phyloP scores from a whole-genome alignment of 805 yeast genomes.

The Pichia insulana region DNA sequence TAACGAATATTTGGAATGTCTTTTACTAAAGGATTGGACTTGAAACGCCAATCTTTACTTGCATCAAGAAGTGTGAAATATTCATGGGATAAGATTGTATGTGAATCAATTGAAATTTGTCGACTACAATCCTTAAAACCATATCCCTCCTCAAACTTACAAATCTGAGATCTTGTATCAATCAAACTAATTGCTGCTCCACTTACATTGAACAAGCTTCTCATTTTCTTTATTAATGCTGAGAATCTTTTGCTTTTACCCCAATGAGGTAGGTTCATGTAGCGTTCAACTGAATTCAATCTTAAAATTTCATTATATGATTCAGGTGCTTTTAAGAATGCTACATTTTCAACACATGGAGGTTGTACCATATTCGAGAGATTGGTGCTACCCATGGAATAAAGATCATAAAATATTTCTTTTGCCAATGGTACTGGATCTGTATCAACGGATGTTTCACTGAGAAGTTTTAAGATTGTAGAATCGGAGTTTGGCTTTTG shows the following conservation, averaged over 20 bases:
- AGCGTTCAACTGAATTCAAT: constrained; percentile 34
- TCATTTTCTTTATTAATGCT: constrained; percentile 29
- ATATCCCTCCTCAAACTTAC: constrained; percentile 42
- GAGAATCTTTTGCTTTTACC: constrained; percentile 31
- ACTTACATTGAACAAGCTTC: constrained; percentile 34
- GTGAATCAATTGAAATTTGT: constrained; percentile 55
- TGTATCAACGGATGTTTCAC: not conserved
- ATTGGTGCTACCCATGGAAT: constrained; percentile 49
- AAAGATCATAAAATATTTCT: constrained; percentile 48
- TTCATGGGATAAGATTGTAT: constrained; percentile 51
- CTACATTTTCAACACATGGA: constrained; percentile 36
- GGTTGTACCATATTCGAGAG: constrained; percentile 50
- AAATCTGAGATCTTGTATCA: constrained; percentile 36
- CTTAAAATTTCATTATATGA: constrained; percentile 42
- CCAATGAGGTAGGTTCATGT: constrained; percentile 42
- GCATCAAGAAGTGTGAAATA: constrained; percentile 52
- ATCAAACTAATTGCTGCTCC: constrained; percentile 58
- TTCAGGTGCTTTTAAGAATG: constrained; percentile 53
- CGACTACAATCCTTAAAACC: constrained; percentile 45
- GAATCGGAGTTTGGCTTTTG: not conserved
- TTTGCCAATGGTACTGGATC: constrained; percentile 34
- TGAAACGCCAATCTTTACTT: constrained; percentile 61
- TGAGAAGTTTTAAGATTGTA: not conserved
- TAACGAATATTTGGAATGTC: constrained; percentile 52
- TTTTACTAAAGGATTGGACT: constrained; percentile 52